Evolutionary conservation across 306 rosid species (phyloP), one percentile per base, ranked within the genome.

Genomic region (Dryas octopetala): DNA sequence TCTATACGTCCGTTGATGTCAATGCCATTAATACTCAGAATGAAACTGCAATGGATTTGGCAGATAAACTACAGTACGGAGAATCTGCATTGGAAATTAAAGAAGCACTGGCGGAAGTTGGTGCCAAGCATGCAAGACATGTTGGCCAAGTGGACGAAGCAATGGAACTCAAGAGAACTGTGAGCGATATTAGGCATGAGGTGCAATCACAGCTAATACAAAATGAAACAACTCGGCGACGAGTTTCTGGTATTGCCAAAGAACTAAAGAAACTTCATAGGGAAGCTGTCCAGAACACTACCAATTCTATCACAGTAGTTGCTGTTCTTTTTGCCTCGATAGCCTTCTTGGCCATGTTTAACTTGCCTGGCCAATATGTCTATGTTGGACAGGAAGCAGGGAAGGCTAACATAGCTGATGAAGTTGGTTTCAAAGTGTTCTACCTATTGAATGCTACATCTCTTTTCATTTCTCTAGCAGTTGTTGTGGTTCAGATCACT

Each of bases 281-380:
- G 79, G 96, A 95, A 79, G 99, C 97, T 43, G 99, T 95, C 62
- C 97, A 90, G 74, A 90, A 81, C 87, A 92, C 99, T 77, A 95
- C 86, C 52, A 86, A 95, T 69, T 95, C 90, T 15, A 85, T 92
- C 76, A 95, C 99, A 6, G 78, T 95, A 0, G 97, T 92, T 23
- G 99, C 99, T 61, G 96, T 90, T 43, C 97, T 95, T 53, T 92
- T 95, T 46, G 99, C 97, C 55, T 95, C 99, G 0, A 92, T 95
- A 74, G 99, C 97, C 52, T 95, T 95, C 90, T 79, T 95, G 84
- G 97, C 99, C 11, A 89, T 95, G 61, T 95, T 95, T 83, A 95
- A 92, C 86, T 82, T 95, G 79, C 99, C 97, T 10, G 99, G 99
- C n/a, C 95, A 89, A 74, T 95, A 95, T 73, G 0, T 67, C n/a